Conservation (phyloP, 768 basidiomycete genomes). For the Rhizopogon vesiculosus region DNA sequence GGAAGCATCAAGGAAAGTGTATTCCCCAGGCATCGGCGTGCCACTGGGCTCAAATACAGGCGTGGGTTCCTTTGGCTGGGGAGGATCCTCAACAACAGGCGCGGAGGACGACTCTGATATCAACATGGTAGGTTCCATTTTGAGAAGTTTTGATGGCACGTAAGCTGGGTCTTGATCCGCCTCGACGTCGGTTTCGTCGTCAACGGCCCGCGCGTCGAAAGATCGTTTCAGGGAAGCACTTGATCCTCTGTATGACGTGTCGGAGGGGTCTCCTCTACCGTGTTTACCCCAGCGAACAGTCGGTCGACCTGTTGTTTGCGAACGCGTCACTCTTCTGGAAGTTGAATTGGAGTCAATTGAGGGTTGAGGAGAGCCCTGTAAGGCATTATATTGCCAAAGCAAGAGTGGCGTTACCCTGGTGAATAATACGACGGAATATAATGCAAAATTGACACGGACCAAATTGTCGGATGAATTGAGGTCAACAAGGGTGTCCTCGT, state of each 20-base stretch:
- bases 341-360: conserved; percentile 18
- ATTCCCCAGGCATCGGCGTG: conserved; percentile 28
- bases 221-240: conserved; percentile 24
- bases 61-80: conserved; percentile 7
- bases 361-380: conserved; percentile 15
- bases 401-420: conserved; percentile 23
- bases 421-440: conserved; percentile 24
- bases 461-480: conserved; percentile 19
- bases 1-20: conserved; percentile 30
- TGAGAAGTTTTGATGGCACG: conserved; percentile 25
- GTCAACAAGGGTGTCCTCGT: conserved; percentile 24
- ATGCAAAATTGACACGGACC: conserved; percentile 24
- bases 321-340: conserved; percentile 26
- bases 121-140: conserved; percentile 19
- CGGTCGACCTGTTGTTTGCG: conserved; percentile 29
- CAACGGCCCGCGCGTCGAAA: conserved; percentile 30
- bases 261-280: conserved; percentile 24
- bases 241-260: conserved; percentile 17
- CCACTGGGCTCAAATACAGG: conserved; percentile 7
- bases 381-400: conserved; percentile 5
- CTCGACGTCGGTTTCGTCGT: conserved; percentile 30
- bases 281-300: conserved; percentile 30
- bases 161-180: conserved; percentile 11
- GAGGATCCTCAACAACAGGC: conserved; percentile 23
- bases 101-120: conserved; percentile 22